These are phyloP conservation scores for Populus nigra DNA, from an alignment of 345 rosid species.

Conservation along the genomic window DNA sequence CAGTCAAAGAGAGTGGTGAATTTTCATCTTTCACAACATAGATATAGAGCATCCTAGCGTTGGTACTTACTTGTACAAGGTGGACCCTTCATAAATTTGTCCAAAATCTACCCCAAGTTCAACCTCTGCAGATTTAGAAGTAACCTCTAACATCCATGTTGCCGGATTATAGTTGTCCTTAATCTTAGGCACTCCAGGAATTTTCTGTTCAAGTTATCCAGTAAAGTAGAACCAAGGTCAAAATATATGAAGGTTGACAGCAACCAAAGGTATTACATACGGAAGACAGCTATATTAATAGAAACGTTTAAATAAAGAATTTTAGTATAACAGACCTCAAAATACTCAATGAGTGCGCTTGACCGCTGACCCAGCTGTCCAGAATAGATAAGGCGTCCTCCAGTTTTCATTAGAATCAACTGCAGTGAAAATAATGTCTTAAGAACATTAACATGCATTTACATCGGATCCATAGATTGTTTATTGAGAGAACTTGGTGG, in stretches of 20 bases:
- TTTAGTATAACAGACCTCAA: constrained; percentile 46
- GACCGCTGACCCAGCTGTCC: constrained; percentile 71
- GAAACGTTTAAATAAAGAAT: background rate
- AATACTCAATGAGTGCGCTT: constrained; percentile 56
- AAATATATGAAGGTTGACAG: background rate
- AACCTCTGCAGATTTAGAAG: constrained; percentile 55
- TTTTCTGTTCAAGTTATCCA: constrained; percentile 30
- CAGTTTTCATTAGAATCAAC: constrained; percentile 68
- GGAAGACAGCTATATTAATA: background rate
- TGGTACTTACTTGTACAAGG: constrained; percentile 47
- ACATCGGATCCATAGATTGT: background rate
- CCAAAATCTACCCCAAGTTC: constrained; percentile 61
- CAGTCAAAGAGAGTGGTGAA: too few species aligned
- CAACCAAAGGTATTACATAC: background rate
- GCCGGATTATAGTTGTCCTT: constrained; percentile 72
- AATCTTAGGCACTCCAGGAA: constrained; percentile 57
- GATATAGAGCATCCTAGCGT: too few species aligned
- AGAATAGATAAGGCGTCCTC: constrained; percentile 63
- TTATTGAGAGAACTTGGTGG: background rate
- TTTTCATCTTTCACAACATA: too few species aligned
- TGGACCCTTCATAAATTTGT: constrained; percentile 45
- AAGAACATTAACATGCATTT: background rate
- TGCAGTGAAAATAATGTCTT: constrained; percentile 17
- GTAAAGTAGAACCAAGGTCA: background rate
- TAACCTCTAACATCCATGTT: constrained; percentile 77